phyloP scores from a whole-genome alignment of 2,329 filamentous ascomycete species.

The Sclerotinia spermophila region DNA sequence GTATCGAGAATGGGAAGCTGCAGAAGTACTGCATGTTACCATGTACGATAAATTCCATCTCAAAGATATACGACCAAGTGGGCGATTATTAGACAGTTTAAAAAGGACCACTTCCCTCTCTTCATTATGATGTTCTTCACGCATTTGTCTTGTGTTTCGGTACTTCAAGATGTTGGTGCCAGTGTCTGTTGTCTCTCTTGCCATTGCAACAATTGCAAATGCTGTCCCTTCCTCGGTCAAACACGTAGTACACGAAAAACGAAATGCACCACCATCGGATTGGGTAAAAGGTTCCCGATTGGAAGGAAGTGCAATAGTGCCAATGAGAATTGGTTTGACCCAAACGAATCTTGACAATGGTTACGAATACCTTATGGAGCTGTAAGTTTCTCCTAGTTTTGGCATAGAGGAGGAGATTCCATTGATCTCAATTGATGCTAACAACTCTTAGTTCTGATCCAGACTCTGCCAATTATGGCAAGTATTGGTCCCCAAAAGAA shows the following conservation, averaged over 20 bases:
- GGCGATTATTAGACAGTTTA: not conserved
- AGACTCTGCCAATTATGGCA: slow-evolving; percentile 24
- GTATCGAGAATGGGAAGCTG: not conserved
- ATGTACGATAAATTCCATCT: not conserved
- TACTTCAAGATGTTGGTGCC: slow-evolving; percentile 18
- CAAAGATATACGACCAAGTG: not conserved
- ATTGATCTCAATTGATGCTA: not conserved
- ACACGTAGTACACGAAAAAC: slow-evolving; percentile 27
- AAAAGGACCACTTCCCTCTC: not conserved
- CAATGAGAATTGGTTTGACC: slow-evolving; percentile 44
- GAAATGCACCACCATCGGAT: slow-evolving; percentile 19
- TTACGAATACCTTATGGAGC: slow-evolving; percentile 42
- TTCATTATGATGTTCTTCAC: not conserved
- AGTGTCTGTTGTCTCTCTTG: slow-evolving; percentile 15
- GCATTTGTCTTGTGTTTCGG: not conserved
- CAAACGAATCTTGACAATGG: slow-evolving; percentile 45
- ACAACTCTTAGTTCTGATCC: slow-evolving; percentile 27
- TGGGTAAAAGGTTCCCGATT: slow-evolving; percentile 27
- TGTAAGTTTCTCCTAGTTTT: slow-evolving; percentile 19
- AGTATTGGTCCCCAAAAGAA: slow-evolving; percentile 25
- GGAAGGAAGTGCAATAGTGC: slow-evolving; percentile 34
- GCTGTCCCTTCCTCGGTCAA: slow-evolving; percentile 19
- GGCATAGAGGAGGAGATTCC: no score
- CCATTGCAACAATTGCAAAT: slow-evolving; percentile 20
- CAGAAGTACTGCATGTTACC: not conserved